Conservation (phyloP, 2,329 filamentous ascomycete genomes). For the Trichoderma guizhouense region DNA sequence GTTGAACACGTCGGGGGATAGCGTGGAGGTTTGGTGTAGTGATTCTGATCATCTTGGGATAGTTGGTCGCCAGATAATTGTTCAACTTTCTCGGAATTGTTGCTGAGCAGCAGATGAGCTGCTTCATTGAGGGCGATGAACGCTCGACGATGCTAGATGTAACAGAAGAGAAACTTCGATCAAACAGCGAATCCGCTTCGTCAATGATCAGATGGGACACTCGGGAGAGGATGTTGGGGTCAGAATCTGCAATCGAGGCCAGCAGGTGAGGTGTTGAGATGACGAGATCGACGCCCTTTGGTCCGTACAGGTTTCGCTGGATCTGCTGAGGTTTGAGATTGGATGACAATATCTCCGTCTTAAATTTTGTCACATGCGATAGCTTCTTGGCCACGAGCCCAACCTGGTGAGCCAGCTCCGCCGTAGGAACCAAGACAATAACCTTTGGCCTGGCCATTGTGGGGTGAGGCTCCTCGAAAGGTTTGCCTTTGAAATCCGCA, state of each 20-base stretch:
- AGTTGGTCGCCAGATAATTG: constrained; percentile 74
- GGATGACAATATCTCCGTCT: constrained; percentile 77
- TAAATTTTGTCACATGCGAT: constrained; percentile 83
- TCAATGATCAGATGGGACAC: constrained; percentile 87
- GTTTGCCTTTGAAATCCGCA: constrained; percentile 55
- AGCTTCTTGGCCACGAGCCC: constrained; percentile 75
- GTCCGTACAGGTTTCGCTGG: constrained; percentile 77
- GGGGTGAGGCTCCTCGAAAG: constrained; percentile 66
- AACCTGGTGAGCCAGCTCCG: constrained; percentile 88
- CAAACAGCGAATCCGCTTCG: constrained; percentile 93
- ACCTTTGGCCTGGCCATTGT: constrained; percentile 76
- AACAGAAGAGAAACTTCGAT: constrained; percentile 83
- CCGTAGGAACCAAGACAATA: constrained; percentile 85
- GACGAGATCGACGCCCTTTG: constrained; percentile 77
- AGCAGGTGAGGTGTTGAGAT: constrained; percentile 88
- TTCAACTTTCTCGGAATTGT: constrained; percentile 92
- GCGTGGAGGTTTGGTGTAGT: constrained; percentile 95
- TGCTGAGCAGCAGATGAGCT: constrained; percentile 89
- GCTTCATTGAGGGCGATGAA: constrained; percentile 73
- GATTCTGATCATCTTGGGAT: constrained; percentile 78
- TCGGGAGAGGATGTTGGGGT: constrained; percentile 89
- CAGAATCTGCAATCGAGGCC: constrained; percentile 79
- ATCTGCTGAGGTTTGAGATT: constrained; percentile 74
- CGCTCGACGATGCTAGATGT: constrained; percentile 82
- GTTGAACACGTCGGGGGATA: constrained; percentile 88